Conservation (phyloP, 352 stramenopile species). For the Phytopythium mirpurense region DNA sequence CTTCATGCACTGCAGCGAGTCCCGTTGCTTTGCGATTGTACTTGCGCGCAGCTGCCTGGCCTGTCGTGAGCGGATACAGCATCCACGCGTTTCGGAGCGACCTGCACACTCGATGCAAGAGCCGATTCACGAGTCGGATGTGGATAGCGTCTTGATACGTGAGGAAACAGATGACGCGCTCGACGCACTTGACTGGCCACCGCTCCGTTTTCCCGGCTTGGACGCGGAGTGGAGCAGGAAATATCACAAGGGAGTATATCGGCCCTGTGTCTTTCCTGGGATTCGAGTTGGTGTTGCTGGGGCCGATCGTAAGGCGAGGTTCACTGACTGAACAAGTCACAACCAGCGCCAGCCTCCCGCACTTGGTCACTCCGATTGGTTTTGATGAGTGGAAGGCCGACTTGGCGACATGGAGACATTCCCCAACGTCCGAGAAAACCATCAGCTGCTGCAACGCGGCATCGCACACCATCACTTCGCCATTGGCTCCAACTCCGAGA, state of each 20-base stretch:
- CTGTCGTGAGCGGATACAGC: constrained; percentile 33
- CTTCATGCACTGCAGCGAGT: constrained; percentile 34
- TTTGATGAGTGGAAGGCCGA: constrained; percentile 6
- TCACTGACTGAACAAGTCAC: background rate
- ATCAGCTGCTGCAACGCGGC: constrained; percentile 21
- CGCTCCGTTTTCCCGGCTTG: constrained; percentile 20
- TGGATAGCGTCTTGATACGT: constrained; percentile 43
- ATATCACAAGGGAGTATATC: constrained; percentile 13
- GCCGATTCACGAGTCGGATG: constrained; percentile 30
- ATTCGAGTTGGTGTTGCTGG: too few relatives aligned
- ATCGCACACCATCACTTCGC: constrained; percentile 45
- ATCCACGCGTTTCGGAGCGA: constrained; percentile 45
- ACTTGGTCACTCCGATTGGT: constrained; percentile 18
- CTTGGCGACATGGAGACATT: constrained; percentile 26
- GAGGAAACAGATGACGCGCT: constrained; percentile 30
- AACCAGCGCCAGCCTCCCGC: constrained; percentile 13
- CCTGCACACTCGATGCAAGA: constrained; percentile 33
- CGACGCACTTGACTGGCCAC: constrained; percentile 18
- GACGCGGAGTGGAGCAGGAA: constrained; percentile 20
- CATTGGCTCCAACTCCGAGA: constrained; percentile 15
- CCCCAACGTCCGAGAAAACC: constrained; percentile 36
- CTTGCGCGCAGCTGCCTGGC: constrained; percentile 19
- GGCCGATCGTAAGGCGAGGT: background rate
- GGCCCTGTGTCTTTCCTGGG: background rate
- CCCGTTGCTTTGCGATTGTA: constrained; percentile 40